These are phyloP conservation scores for Clavispora asparagi DNA, from an alignment of 805 yeast species.

Conservation along the genomic window DNA sequence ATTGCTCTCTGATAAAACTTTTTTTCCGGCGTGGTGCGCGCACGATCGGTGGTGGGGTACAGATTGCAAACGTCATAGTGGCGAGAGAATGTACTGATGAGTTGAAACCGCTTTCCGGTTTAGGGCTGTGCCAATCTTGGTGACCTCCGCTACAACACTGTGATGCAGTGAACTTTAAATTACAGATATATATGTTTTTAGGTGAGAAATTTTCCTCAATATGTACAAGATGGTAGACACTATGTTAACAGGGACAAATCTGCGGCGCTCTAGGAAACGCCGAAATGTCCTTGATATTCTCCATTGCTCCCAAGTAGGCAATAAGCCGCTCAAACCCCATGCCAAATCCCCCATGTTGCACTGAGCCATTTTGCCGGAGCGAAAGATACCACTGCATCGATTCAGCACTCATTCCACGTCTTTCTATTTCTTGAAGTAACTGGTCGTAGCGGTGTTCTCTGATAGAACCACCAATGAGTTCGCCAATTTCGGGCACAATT, in stretches of 20 bases:
- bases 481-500: constrained; percentile 88
- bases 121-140: too few species aligned
- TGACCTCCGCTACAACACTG: too few species aligned
- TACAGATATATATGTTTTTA: too few species aligned
- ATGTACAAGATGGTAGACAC: background rate
- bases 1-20: constrained; percentile 9
- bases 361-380: constrained; percentile 68
- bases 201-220: background rate
- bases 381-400: constrained; percentile 77
- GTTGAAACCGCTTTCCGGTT: too few species aligned
- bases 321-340: constrained; percentile 87
- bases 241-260: constrained; percentile 28
- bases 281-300: constrained; percentile 79
- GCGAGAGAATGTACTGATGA: too few species aligned
- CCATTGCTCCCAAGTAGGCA: constrained; percentile 65
- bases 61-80: background rate
- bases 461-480: constrained; percentile 88
- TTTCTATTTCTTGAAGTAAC: constrained; percentile 46
- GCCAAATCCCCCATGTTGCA: constrained; percentile 97
- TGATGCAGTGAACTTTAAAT: too few species aligned
- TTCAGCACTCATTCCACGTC: constrained; percentile 51
- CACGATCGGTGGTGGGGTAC: background rate
- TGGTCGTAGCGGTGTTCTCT: constrained; percentile 64
- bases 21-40: constrained; percentile 7
- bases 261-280: constrained; percentile 76